phyloP scores from a whole-genome alignment of 148 eudicot genomes.

The Fagopyrum homotropicum region DNA sequence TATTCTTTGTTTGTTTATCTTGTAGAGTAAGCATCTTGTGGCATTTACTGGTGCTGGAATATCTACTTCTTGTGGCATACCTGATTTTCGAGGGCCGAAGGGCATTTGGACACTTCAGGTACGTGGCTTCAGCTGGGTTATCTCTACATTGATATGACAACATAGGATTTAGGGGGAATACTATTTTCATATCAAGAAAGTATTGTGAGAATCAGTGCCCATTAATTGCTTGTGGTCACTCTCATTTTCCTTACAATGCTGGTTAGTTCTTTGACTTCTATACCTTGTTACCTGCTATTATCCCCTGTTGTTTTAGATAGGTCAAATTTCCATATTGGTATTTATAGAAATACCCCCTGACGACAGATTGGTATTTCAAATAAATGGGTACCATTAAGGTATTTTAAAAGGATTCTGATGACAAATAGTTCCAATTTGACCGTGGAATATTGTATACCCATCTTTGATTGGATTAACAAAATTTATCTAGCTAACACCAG shows the following conservation, averaged over 20 bases:
- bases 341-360: no score
- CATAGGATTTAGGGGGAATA: neutral
- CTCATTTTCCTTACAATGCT: neutral
- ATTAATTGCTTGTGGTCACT: neutral
- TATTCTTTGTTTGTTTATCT: slow-evolving; percentile 1
- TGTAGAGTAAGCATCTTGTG: slow-evolving; percentile 96
- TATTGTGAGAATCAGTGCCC: neutral
- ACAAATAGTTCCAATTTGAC: no score
- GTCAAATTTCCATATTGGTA: no score
- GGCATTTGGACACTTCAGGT: slow-evolving; percentile 99
- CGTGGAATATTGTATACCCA: no score
- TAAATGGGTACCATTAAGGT: no score
- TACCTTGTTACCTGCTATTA: neutral
- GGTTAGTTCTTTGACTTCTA: neutral
- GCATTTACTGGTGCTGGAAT: slow-evolving; percentile 98
- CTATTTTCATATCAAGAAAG: neutral
- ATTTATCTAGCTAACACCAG: no score
- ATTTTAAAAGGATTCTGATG: no score
- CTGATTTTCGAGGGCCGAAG: slow-evolving; percentile 97
- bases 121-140: neutral
- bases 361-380: no score
- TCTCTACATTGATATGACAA: neutral
- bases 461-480: no score
- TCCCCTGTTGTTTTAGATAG: neutral
- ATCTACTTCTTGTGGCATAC: slow-evolving; percentile 96